Percentiles rank a stretch among this genome's conserved stretches.
phyloP scores from a whole-genome alignment of 2,329 filamentous ascomycete species.

The Colletotrichum tabaci region DNA sequence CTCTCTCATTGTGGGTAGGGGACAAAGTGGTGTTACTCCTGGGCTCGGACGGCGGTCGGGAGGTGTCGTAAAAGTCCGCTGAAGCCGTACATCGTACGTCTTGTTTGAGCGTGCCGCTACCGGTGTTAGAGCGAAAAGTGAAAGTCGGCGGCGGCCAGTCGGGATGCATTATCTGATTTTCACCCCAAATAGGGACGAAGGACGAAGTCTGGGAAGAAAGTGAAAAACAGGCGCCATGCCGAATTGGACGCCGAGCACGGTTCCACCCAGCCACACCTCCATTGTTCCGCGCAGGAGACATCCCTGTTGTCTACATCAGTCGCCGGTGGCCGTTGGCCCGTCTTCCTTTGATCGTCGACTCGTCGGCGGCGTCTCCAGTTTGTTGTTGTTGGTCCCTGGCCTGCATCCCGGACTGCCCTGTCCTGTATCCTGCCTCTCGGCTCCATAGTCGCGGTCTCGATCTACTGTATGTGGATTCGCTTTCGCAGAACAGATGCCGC shows the following conservation, averaged over 20 bases:
- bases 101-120: constrained; percentile 31
- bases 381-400: background rate
- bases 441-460: constrained; percentile 4
- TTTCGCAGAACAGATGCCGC: background rate
- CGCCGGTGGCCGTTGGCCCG: background rate
- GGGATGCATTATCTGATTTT: constrained; percentile 18
- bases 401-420: constrained; percentile 10
- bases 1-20: constrained; percentile 6
- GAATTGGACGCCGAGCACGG: constrained; percentile 30
- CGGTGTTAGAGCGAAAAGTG: constrained; percentile 33
- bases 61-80: background rate
- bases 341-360: constrained; percentile 1
- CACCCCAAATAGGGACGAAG: constrained; percentile 28
- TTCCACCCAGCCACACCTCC: constrained; percentile 16
- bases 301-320: constrained; percentile 18
- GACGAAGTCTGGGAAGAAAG: constrained; percentile 33
- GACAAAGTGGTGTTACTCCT: background rate
- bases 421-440: background rate
- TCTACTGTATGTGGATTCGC: background rate
- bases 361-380: constrained; percentile 18
- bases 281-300: constrained; percentile 7
- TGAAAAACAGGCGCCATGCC: constrained; percentile 36
- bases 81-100: constrained; percentile 1
- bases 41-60: too few relatives aligned
- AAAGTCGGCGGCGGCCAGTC: constrained; percentile 33